Conservation (phyloP, 116 monocot genomes). For the Papilionanthe hybrid region DNA sequence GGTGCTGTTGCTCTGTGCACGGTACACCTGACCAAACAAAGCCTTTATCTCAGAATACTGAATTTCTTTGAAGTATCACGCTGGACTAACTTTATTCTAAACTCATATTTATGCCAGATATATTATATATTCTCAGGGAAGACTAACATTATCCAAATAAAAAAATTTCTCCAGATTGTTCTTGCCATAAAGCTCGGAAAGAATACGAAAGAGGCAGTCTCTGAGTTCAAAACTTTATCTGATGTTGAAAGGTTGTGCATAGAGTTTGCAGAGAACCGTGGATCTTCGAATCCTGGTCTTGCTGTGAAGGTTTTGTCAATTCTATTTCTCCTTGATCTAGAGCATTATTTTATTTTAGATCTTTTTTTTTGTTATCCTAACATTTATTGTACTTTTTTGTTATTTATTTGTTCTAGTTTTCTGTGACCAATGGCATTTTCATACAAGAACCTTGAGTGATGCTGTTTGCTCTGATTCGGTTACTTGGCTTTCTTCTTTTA, state of each 20-base stretch:
- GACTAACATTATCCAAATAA: conserved; percentile 1
- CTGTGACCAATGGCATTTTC: neutral
- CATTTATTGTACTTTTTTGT: neutral
- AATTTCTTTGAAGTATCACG: neutral
- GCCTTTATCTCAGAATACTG: neutral
- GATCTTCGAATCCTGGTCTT: conserved; percentile 63
- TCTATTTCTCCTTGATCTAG: neutral
- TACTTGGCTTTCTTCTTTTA: neutral
- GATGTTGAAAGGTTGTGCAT: conserved; percentile 83
- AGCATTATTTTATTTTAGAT: neutral
- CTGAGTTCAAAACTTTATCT: conserved; percentile 72
- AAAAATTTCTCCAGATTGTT: conserved; percentile 51
- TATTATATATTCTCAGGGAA: neutral
- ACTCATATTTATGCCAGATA: neutral
- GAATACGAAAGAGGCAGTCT: conserved; percentile 52
- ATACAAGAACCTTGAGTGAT: neutral
- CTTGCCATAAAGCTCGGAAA: conserved; percentile 84
- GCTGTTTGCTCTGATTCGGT: neutral
- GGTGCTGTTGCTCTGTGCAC: neutral
- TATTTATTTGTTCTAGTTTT: neutral
- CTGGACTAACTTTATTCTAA: neutral
- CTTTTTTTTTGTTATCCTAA: neutral
- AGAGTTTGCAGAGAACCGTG: conserved; percentile 51
- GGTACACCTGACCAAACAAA: neutral
- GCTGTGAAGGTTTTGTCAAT: conserved; percentile 69